Evolutionary conservation across 176 grass and related monocot genomes (phyloP).

Genomic region (Raddia guianensis): DNA sequence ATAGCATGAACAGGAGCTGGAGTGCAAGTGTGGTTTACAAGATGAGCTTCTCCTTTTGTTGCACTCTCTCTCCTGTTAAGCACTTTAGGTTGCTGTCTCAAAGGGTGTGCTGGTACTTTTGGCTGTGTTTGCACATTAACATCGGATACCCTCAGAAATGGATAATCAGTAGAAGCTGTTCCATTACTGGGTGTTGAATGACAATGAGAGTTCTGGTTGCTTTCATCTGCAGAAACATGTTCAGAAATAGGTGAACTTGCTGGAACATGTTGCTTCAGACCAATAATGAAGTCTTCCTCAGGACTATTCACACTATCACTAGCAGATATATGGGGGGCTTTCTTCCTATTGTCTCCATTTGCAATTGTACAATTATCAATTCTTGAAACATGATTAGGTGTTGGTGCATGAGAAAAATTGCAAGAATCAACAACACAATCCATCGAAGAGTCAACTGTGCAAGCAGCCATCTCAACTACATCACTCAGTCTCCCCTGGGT

Average conservation of each 20-base stretch:
- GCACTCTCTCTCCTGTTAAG: conserved; percentile 42
- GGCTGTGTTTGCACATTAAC: conserved; percentile 50
- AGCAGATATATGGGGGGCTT: conserved; percentile 23
- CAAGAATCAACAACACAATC: conserved; percentile 49
- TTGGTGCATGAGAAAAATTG: conserved; percentile 30
- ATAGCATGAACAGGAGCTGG: conserved; percentile 1
- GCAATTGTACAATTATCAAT: conserved; percentile 31
- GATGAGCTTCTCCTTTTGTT: conserved; percentile 32
- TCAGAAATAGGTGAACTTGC: conserved; percentile 34
- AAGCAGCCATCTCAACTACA: conserved; percentile 48
- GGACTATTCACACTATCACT: conserved; percentile 36
- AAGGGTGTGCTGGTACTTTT: conserved; percentile 43
- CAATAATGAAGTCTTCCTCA: conserved; percentile 35
- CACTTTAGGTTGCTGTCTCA: conserved; percentile 56
- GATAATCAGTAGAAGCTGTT: conserved; percentile 40
- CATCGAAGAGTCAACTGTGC: conserved; percentile 49
- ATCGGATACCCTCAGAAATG: conserved; percentile 61
- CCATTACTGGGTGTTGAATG: conserved; percentile 45
- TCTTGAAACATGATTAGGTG: conserved; percentile 41
- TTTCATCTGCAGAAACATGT: conserved; percentile 51
- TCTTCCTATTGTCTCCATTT: conserved; percentile 39
- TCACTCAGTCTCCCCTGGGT: conserved; percentile 39
- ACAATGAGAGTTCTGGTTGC: conserved; percentile 41
- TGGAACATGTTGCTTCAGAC: conserved; percentile 42
- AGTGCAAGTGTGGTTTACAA: conserved; percentile 20